Evolutionary conservation across 352 stramenopile genomes (phyloP).

Genomic region (Globisporangium radiosum): DNA sequence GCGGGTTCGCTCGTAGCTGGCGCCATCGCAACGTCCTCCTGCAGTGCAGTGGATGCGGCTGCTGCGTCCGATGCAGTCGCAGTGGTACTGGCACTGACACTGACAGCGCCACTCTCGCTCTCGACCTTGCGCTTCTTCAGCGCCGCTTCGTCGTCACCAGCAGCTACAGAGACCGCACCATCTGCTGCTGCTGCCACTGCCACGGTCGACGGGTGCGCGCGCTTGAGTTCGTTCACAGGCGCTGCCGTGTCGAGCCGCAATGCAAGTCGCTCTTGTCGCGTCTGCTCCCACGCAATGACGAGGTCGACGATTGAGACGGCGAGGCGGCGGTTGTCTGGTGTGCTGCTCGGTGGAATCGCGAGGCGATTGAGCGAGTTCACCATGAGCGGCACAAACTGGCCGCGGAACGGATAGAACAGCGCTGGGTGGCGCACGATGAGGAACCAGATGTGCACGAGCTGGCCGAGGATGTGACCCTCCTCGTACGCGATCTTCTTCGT

Average conservation of each 20-base stretch:
- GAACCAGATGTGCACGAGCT: constrained; percentile 98
- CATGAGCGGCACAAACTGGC: constrained; percentile 95
- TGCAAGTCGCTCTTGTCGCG: constrained; percentile 60
- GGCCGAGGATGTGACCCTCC: constrained; percentile 92
- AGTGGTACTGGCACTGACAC: constrained; percentile 3
- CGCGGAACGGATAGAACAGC: constrained; percentile 91
- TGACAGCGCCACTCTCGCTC: constrained; percentile 15
- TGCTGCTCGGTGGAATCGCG: constrained; percentile 91
- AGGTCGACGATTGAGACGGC: constrained; percentile 94
- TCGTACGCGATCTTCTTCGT: constrained; percentile 98
- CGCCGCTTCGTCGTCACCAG: constrained; percentile 6
- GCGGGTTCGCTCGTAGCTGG: constrained; percentile 2
- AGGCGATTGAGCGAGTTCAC: constrained; percentile 94
- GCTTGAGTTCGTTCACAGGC: constrained; percentile 14
- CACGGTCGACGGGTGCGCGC: constrained; percentile 1
- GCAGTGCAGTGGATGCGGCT: neutral
- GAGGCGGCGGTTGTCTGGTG: constrained; percentile 90
- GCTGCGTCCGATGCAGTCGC: neutral
- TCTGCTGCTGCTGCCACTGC: neutral
- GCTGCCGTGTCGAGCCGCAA: constrained; percentile 2
- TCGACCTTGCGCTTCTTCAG: constrained; percentile 45
- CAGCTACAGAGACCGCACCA: too few relatives aligned
- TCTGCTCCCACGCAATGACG: constrained; percentile 94
- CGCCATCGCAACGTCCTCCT: constrained; percentile 6
- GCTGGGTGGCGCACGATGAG: constrained; percentile 92